phyloP scores from a whole-genome alignment of 2,329 filamentous ascomycete species.

The Neopestalotiopsis clavispora region DNA sequence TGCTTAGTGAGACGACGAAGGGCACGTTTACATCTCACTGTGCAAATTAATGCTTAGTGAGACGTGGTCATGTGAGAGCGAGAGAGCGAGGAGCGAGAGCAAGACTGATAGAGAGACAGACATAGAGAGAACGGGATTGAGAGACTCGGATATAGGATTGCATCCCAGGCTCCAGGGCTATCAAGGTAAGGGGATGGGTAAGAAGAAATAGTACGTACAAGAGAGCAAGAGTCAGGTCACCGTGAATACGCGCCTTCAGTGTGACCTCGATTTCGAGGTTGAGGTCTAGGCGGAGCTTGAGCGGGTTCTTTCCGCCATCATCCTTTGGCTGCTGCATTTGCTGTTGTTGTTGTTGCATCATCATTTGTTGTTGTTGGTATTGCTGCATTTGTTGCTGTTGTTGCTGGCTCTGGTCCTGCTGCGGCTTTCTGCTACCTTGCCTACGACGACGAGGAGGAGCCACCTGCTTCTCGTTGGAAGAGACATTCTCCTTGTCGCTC shows the following conservation, averaged over 20 bases:
- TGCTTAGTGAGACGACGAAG: conserved; percentile 15
- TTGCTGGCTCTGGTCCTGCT: conserved; percentile 28
- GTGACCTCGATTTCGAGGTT: conserved; percentile 87
- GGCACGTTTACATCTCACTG: conserved; percentile 16
- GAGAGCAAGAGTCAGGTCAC: conserved; percentile 78
- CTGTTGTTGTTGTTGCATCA: conserved; percentile 28
- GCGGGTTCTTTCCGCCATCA: conserved; percentile 60
- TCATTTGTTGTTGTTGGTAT: conserved; percentile 25
- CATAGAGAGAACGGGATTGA: background rate
- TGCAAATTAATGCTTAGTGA: conserved; percentile 17
- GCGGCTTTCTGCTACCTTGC: conserved; percentile 21
- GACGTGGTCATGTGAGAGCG: conserved; percentile 14
- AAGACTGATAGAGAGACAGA: background rate
- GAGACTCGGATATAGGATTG: conserved; percentile 9
- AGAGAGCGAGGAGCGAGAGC: conserved; percentile 3
- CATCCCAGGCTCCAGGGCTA: too few species aligned
- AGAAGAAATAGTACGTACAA: conserved; percentile 46
- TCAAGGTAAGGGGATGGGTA: background rate
- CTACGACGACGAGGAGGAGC: conserved; percentile 28
- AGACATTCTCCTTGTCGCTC: conserved; percentile 28
- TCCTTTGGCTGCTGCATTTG: conserved; percentile 39
- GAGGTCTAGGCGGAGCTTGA: conserved; percentile 76
- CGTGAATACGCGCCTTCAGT: conserved; percentile 83
- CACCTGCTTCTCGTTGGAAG: conserved; percentile 32
- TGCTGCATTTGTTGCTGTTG: conserved; percentile 35